Base-by-base conservation (phyloP, 306 rosid genomes). In the Castanea mollissima region DNA sequence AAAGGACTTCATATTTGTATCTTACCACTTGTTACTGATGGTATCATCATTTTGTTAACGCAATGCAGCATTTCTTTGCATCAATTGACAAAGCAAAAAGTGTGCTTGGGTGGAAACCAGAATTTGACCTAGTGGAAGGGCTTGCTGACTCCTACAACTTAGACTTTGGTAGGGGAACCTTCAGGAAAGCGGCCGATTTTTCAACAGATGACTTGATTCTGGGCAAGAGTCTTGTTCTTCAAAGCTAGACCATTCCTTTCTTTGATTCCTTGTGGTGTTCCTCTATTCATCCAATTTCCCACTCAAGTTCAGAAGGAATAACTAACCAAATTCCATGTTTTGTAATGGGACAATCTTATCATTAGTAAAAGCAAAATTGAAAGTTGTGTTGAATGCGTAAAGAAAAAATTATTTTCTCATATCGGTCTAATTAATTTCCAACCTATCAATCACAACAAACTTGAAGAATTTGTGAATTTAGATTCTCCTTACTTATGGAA, bases 141-240 rank as follows among this genome's bases (percentile, higher is more conserved):
- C 97, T 95, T 74, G 64, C 97, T 35, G 97, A 93, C 82, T 95
- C 98, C 5, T 95, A 91, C 83, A 87, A 91, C 80, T 81, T 91
- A 38, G 99, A 95, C 86, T 95, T 95, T 74, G 99, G 98, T 0
- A 84, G 97, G 86, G 98, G 99, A 70, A 91, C 98, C 32, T 93
- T 51, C 89, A 82, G 99, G 52, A 95, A 95, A 87, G 98, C 78
- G 76, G 90, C 99, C 67, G 98, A 95, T 87, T 95, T 93, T 79
- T 80, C 89, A 51, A 93, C 99, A 6, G 99, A 95, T 87, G 99
- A 95, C 87, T 84, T 93, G 5, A 95, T 95, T 77, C 94, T 95
- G 38, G 98, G 97, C 78, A 95, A 93, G 91, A 85, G 81, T 73
- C 89, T 95, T 74, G 93, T 93, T 77, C 91, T 86, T 67, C 90